phyloP scores from a whole-genome alignment of 1,284 basidiomycete species.

The Cutaneotrichosporon mucoides region DNA sequence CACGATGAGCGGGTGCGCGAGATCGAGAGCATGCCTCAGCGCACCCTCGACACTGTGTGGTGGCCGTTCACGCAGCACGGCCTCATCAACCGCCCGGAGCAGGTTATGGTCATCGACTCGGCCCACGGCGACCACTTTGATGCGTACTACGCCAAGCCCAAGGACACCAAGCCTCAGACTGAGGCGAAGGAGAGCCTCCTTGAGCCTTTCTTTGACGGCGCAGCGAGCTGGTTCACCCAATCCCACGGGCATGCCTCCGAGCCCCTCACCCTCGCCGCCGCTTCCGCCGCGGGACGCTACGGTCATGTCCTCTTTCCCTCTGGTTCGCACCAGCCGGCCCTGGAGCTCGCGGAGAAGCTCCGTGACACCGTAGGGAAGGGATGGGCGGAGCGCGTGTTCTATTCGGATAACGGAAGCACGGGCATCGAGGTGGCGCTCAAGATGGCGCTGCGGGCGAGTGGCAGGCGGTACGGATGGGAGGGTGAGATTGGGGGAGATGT shows the following conservation, averaged over 20 bases:
- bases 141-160: conserved; percentile 53
- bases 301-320: conserved; percentile 96
- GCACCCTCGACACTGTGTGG: conserved; percentile 79
- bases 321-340: conserved; percentile 77
- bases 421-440: conserved; percentile 95
- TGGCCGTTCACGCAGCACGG: conserved; percentile 98
- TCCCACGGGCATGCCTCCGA: conserved; percentile 79
- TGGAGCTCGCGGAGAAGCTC: conserved; percentile 51
- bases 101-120: conserved; percentile 88
- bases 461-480: conserved; percentile 53
- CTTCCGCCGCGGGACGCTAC: conserved; percentile 84
- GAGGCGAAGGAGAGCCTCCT: conserved; percentile 51
- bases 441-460: conserved; percentile 82
- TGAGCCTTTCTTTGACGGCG: conserved; percentile 76
- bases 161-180: conserved; percentile 8
- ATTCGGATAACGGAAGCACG: conserved; percentile 90
- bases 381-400: conserved; percentile 90
- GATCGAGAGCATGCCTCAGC: conserved; percentile 69
- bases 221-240: conserved; percentile 99
- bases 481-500: conserved; percentile 52
- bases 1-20: conserved; percentile 65
- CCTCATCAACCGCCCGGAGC: conserved; percentile 58
- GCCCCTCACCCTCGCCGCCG: conserved; percentile 76
- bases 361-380: conserved; percentile 57
- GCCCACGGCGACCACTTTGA: conserved; percentile 83